A percentile compares a stretch with the other conserved stretches of the same genome.
Evolutionary conservation across 495 filamentous ascomycete species (phyloP).

Genomic region (Pyrenula massariospora): DNA sequence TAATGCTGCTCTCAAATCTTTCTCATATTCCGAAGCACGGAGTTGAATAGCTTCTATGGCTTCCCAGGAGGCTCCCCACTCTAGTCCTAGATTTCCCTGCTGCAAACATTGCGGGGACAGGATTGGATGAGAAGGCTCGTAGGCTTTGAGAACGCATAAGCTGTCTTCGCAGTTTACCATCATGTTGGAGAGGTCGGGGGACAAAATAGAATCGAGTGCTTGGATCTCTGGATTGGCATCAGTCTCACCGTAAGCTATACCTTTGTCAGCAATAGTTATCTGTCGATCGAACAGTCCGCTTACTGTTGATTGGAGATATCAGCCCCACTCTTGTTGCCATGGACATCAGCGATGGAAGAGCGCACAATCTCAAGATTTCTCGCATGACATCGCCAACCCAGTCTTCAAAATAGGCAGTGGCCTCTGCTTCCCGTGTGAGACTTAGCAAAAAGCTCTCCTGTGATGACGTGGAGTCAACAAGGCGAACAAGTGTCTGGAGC

Average conservation of each 20-base stretch:
- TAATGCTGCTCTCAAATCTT: constrained; percentile 29
- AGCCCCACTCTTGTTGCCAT: neutral
- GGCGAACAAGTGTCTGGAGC: neutral
- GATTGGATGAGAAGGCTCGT: constrained; percentile 71
- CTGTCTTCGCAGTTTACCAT: constrained; percentile 73
- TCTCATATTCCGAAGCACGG: constrained; percentile 53
- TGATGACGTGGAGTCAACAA: neutral
- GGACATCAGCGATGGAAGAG: neutral
- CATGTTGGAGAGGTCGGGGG: constrained; percentile 45
- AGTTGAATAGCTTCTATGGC: constrained; percentile 52
- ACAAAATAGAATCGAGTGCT: too few species aligned
- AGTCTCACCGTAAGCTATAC: constrained; percentile 58
- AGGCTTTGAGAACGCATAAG: constrained; percentile 56
- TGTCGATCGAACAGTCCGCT: too few species aligned
- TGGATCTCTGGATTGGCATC: too few species aligned
- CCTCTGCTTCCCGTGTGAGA: neutral
- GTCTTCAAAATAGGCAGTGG: neutral
- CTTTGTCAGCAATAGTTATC: too few species aligned
- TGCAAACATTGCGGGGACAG: constrained; percentile 29
- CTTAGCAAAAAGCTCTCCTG: neutral
- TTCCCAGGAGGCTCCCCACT: constrained; percentile 69
- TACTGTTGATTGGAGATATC: neutral
- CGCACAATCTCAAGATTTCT: neutral
- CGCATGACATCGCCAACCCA: neutral
- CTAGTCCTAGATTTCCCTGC: constrained; percentile 34